Evolutionary conservation across 306 rosid species (phyloP), one percentile per base, ranked within the genome.

Genomic region (Trifolium pratense): DNA sequence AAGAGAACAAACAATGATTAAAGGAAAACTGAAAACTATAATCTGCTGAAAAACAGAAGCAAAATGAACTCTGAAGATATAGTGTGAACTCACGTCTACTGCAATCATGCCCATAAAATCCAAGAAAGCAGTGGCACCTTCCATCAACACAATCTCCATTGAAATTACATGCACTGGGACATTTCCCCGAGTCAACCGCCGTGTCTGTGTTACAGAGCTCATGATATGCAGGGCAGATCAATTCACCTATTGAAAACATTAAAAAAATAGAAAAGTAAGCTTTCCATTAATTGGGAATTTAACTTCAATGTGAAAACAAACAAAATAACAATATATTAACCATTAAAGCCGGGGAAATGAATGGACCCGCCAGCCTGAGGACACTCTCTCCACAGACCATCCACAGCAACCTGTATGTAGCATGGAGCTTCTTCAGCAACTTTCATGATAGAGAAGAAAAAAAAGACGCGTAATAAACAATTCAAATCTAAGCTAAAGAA

Each of bases 141-240:
- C 96, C 97, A 55, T 85, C 89, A 73, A 93, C 85, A 75, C 98
- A 93, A 81, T 90, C 96, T 70, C 97, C 97, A 79, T 87, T 90
- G 66, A 89, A 91, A 74, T 82, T 87, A 81, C 98, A 93, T 25
- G 86, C 84, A 59, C 78, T 85, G 46, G 97, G 90, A 79, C 98
- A 93, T 76, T 85, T 86, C 36, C 93, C 96, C 40, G 90, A 48
- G 55, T 73, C 84, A 12, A 83, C 75, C 75, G 79, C 79, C 39
- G 78, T 40, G 37, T 77, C 81, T 55, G 82, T 79, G 71, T 87
- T 81, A 73, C 96, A 91, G 73, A 91, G 97, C 80, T 90, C 97
- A 66, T 89, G 87, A 73, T 89, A 89, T 32, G 89, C 89, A 25
- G 98, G 98, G 84, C 98, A 93, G 63, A 86, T 70, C 76, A 93